Percentiles rank a stretch among this genome's conserved stretches.
Evolutionary conservation across 2,329 filamentous ascomycete species (phyloP).

Genomic region (Ampelomyces quisqualis): DNA sequence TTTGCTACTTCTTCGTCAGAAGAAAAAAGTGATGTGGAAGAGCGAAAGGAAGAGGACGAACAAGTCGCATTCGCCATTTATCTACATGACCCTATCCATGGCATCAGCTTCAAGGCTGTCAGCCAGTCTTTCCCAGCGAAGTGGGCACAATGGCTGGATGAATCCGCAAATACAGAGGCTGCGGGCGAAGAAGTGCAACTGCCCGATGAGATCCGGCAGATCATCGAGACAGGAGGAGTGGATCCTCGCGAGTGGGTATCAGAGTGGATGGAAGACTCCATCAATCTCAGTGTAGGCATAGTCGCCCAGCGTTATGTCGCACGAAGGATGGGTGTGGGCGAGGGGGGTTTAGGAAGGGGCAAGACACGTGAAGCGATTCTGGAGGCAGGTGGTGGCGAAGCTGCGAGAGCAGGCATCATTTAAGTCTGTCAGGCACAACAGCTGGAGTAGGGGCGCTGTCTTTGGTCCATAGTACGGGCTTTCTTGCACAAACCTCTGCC

Average conservation of each 20-base stretch:
- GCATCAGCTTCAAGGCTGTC: conserved; percentile 79
- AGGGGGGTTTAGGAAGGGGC: conserved; percentile 65
- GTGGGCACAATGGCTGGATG: conserved; percentile 91
- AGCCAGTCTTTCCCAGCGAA: conserved; percentile 80
- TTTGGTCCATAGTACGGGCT: no score
- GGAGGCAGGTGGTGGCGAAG: conserved; percentile 61
- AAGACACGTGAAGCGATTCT: conserved; percentile 57
- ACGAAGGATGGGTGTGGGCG: conserved; percentile 90
- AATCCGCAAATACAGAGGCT: conserved; percentile 41
- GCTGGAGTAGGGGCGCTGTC: conserved; percentile 6
- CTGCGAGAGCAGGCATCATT: conserved; percentile 55
- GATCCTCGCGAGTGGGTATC: conserved; percentile 96
- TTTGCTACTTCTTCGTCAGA: conserved; percentile 61
- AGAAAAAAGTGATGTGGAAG: conserved; percentile 56
- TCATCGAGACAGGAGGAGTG: conserved; percentile 71
- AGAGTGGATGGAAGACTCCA: conserved; percentile 91
- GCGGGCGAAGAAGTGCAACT: conserved; percentile 56
- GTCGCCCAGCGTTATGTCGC: conserved; percentile 96
- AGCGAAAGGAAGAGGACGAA: conserved; percentile 61
- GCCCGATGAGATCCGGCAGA: conserved; percentile 83
- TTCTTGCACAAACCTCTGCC: no score
- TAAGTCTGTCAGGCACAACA: conserved; percentile 10
- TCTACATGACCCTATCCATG: conserved; percentile 84
- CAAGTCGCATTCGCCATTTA: conserved; percentile 74
- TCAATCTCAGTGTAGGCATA: conserved; percentile 75